Percentiles rank a stretch among this genome's conserved stretches.
Evolutionary conservation across 2,329 filamentous ascomycete species (phyloP).

Genomic region (Epichloe bromicola): DNA sequence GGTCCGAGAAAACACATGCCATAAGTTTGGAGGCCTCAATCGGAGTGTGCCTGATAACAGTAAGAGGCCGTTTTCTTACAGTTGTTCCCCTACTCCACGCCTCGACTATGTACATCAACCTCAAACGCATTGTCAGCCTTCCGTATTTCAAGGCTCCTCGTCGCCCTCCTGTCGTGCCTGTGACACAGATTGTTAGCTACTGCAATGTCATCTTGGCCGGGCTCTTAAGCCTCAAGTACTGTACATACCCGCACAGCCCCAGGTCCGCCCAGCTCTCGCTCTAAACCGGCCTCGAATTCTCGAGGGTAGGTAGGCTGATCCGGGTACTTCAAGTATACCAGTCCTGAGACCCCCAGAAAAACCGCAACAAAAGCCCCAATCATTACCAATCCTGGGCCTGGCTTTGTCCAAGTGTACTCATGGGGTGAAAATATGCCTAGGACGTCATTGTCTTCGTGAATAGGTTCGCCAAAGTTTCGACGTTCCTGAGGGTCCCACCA

Average conservation of each 20-base stretch:
- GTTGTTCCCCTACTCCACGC: constrained; percentile 3
- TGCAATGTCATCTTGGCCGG: not conserved
- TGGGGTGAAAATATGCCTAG: constrained; percentile 81
- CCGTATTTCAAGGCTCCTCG: constrained; percentile 31
- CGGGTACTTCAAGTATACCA: constrained; percentile 57
- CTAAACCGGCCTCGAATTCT: constrained; percentile 59
- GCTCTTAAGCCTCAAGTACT: not conserved
- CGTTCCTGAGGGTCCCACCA: constrained; percentile 99
- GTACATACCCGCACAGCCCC: constrained; percentile 51
- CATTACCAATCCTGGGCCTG: constrained; percentile 57
- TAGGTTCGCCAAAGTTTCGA: constrained; percentile 89
- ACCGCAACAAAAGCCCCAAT: constrained; percentile 52
- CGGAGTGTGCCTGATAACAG: not conserved
- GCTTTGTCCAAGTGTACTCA: constrained; percentile 71
- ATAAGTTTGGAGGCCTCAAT: not conserved
- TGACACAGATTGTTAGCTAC: not conserved
- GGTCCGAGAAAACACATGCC: not conserved
- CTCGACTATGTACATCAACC: constrained; percentile 24
- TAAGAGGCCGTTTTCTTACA: not conserved
- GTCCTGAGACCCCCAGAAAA: constrained; percentile 51
- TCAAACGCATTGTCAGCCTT: not conserved
- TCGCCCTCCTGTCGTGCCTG: constrained; percentile 44
- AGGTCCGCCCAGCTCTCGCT: constrained; percentile 61
- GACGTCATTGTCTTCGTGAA: constrained; percentile 93
- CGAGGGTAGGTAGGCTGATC: constrained; percentile 57